These are phyloP conservation scores for Saturnispora halmiae DNA, from an alignment of 805 yeast genomes.

Conservation along the genomic window DNA sequence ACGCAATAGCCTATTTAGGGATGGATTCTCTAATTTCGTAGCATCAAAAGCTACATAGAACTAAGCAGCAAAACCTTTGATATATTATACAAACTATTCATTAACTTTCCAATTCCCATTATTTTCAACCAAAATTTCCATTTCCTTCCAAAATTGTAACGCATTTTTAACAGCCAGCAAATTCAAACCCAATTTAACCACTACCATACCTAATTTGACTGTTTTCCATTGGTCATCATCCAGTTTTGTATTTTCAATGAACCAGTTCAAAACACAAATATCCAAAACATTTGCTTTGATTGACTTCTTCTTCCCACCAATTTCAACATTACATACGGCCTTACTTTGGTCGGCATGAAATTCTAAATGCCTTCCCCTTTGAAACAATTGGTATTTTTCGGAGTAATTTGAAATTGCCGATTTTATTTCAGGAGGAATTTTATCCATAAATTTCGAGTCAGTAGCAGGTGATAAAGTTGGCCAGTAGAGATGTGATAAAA, in stretches of 20 bases:
- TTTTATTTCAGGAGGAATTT: constrained; percentile 41
- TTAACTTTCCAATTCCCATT: constrained; percentile 15
- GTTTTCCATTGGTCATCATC: constrained; percentile 3
- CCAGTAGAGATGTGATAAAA: constrained; percentile 80
- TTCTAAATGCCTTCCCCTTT: constrained; percentile 50
- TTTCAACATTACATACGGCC: constrained; percentile 49
- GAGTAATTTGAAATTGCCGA: constrained; percentile 35
- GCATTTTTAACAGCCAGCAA: constrained; percentile 32
- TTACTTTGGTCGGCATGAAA: constrained; percentile 52
- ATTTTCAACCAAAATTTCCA: constrained; percentile 40
- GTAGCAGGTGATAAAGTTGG: constrained; percentile 39
- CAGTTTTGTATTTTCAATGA: constrained; percentile 15
- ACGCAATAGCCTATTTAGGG: too few species aligned
- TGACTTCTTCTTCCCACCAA: constrained; percentile 32
- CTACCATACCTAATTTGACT: constrained; percentile 27
- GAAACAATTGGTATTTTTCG: constrained; percentile 32
- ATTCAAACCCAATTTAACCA: constrained; percentile 35
- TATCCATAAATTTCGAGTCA: constrained; percentile 3
- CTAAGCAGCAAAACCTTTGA: too few species aligned
- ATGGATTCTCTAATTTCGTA: too few species aligned
- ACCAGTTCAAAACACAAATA: constrained; percentile 39
- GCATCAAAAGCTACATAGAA: too few species aligned
- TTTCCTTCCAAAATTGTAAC: constrained; percentile 54
- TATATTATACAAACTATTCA: constrained; percentile 4
- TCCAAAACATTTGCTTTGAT: constrained; percentile 52